phyloP scores from a whole-genome alignment of 1,139 yeast genomes.

The Suhomyces panamericanus region DNA sequence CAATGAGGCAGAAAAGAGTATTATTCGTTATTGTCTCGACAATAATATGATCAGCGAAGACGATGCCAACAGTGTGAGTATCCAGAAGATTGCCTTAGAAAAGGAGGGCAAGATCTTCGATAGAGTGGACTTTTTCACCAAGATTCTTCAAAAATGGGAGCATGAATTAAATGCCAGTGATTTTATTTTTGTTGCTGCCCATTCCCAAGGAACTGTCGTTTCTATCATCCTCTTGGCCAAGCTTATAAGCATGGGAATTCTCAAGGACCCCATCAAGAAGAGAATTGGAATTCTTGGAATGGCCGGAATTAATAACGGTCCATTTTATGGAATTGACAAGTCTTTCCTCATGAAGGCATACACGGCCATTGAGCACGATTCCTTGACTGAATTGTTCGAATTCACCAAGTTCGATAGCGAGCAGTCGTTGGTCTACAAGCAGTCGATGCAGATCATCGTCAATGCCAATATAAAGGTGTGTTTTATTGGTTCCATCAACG shows the following conservation, averaged over 20 bases:
- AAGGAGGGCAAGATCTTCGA: conserved; percentile 89
- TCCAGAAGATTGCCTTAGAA: conserved; percentile 89
- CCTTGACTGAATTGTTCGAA: conserved; percentile 81
- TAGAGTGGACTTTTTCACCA: conserved; percentile 77
- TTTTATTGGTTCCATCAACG: conserved; percentile 85
- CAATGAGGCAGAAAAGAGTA: conserved; percentile 78
- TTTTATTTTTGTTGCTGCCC: conserved; percentile 84
- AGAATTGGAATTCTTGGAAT: conserved; percentile 77
- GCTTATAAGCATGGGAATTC: conserved; percentile 68
- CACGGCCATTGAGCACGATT: conserved; percentile 85
- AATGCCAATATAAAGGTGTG: conserved; percentile 73
- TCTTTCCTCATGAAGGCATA: conserved; percentile 82
- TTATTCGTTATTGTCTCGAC: conserved; percentile 69
- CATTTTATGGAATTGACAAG: conserved; percentile 87
- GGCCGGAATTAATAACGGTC: conserved; percentile 96
- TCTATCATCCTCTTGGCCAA: conserved; percentile 74
- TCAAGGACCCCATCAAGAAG: conserved; percentile 49
- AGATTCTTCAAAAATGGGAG: conserved; percentile 69
- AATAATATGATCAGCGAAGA: conserved; percentile 43
- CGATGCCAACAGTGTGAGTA: conserved; percentile 51
- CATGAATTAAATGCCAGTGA: conserved; percentile 75
- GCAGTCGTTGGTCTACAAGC: conserved; percentile 70
- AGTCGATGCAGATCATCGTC: conserved; percentile 64
- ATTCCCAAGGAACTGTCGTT: conserved; percentile 95
- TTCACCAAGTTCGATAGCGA: conserved; percentile 73